Evolutionary conservation across 345 rosid species (phyloP), one percentile per base, ranked within the genome.

Genomic region (Mercurialis annua): DNA sequence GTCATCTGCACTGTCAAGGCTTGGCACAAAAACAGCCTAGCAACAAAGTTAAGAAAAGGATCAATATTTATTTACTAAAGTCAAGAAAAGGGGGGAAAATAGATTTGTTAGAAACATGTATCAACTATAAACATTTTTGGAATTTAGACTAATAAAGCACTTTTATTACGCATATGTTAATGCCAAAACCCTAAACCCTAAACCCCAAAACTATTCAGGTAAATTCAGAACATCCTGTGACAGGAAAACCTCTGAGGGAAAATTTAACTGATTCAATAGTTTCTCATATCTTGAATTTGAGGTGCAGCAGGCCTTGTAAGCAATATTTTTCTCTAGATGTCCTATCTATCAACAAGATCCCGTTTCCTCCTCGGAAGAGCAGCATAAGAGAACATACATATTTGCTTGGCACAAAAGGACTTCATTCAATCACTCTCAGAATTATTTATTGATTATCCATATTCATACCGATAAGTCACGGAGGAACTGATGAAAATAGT

Each of bases 11-110:
- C 80, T 69, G 58, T 87, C 89, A 21, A 87, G 86, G 33, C 76
- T 77, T 0, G 96, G 96, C 51, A 89, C 87, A 84, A 87, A 89
- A 31, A 84, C 89, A 74, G 96, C 92, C 96, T 89, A 40, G 59
- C 62, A 31, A 72, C 44, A 63, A 14, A 69, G 59, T 11, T 48
- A 27, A 27, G 27, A 20, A 23, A 31, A 52, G 10, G 9, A 44
- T 64, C 34, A 24, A 27, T 10, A 47, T 7, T 30, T 24, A 18
- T 23, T 40, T 12, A 64, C 18, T 33, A 55, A 44, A 44, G 14
- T 30, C 62, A 57, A 34, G 46, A 52, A 63, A 9, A 9, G 40
- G n/a, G n/a, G 18, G 23, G 51, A 26, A 38, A 27, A 7, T 17
- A 16, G 11, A 40, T 40, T 40, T 14, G 2, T 31, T 46, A 31